These are phyloP conservation scores for Citrus sinensis DNA, from an alignment of 345 rosid genomes.

Conservation along the genomic window DNA sequence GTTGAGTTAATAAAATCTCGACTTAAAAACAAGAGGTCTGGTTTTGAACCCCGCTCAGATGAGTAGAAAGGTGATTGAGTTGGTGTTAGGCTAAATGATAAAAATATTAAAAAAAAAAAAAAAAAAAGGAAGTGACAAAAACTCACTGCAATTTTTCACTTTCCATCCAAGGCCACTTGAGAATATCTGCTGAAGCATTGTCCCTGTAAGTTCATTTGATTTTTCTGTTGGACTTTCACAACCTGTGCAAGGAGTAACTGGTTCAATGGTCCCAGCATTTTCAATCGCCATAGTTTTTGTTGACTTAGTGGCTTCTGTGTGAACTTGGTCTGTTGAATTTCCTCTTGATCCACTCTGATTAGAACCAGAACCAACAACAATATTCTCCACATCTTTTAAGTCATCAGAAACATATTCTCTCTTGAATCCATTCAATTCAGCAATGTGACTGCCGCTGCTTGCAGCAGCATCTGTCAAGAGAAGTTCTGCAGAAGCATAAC, in stretches of 20 bases:
- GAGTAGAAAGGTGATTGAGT: too few relatives aligned
- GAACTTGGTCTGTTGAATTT: neutral
- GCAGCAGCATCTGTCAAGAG: neutral
- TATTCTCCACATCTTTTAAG: neutral
- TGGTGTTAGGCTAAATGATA: too few relatives aligned
- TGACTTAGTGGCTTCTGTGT: neutral
- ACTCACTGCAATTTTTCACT: constrained; percentile 11
- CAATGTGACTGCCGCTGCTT: neutral
- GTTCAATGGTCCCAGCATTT: neutral
- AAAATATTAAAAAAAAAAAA: too few relatives aligned
- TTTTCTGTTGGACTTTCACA: neutral
- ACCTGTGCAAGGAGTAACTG: neutral
- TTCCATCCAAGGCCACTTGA: constrained; percentile 7
- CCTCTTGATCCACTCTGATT: neutral
- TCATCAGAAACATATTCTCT: neutral
- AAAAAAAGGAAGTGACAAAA: too few relatives aligned
- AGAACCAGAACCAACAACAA: neutral
- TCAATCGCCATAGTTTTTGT: neutral
- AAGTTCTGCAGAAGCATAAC: neutral
- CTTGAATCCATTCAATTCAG: neutral
- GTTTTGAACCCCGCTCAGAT: too few relatives aligned
- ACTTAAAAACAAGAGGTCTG: too few relatives aligned
- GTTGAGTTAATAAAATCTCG: too few relatives aligned
- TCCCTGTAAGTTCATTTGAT: neutral
- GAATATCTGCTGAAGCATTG: neutral